A percentile compares a stretch with the other conserved stretches of the same genome.
These are phyloP conservation scores for Colletotrichum acutatum DNA, from an alignment of 2,329 filamentous ascomycete species.

Conservation along the genomic window DNA sequence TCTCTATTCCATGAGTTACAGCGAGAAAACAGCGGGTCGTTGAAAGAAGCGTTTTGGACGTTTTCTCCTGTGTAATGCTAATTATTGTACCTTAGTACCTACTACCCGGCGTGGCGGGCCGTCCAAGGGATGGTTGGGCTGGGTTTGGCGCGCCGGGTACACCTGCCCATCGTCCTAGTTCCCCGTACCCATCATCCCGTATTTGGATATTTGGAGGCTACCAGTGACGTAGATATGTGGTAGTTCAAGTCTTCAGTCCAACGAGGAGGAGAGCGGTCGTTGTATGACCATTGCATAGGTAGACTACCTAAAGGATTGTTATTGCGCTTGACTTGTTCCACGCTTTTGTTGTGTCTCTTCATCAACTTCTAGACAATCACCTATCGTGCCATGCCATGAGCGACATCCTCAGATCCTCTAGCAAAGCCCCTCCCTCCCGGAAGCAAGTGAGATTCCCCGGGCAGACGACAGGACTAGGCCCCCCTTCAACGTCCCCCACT, in stretches of 20 bases:
- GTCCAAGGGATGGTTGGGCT: not conserved
- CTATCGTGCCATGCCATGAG: not conserved
- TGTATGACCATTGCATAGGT: not conserved
- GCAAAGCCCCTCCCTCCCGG: too few relatives aligned
- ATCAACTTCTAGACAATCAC: not conserved
- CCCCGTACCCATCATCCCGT: not conserved
- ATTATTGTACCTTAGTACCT: too few relatives aligned
- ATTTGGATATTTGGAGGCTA: not conserved
- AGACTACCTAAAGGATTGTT: not conserved
- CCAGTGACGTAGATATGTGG: slow-evolving; percentile 21
- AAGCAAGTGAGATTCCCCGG: not conserved
- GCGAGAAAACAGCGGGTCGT: not conserved
- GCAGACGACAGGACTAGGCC: not conserved
- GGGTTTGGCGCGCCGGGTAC: not conserved
- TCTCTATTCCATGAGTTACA: not conserved
- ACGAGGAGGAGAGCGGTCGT: not conserved
- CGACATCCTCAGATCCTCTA: not conserved
- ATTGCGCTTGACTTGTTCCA: not conserved
- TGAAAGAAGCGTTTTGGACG: not conserved
- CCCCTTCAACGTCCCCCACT: not conserved
- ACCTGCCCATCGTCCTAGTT: not conserved
- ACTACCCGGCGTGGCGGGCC: not conserved
- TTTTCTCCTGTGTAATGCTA: not conserved
- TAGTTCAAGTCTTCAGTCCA: not conserved
- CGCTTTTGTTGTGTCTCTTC: not conserved